Base-by-base conservation (phyloP, 305 asterid species). In the Ruellia speciosa region DNA sequence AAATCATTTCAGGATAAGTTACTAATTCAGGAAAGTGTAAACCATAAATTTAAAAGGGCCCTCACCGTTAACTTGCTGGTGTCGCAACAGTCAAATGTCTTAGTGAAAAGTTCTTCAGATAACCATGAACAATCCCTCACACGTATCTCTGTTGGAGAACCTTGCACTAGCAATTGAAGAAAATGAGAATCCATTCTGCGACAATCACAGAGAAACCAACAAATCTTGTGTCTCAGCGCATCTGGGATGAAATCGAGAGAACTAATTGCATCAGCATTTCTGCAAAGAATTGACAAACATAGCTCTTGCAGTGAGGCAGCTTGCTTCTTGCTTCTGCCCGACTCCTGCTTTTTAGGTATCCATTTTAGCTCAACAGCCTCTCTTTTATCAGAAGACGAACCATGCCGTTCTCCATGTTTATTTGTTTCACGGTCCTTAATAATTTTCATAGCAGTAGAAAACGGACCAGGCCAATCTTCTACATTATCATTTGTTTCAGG, bases 401-500 rank as follows among this genome's bases (percentile, higher is more conserved):
- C 70, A 60, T 13, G 70, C 66, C 45, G 70, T 63, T 48, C 69
- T 40, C 59, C 61, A 45, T 60, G 62, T 54, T 39, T 72, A 49
- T 72, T 80, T 43, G 14, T 31, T 64, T 56, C 76, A 43, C 94
- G 86, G 67, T 85, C 97, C 75, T 45, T 74, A 39, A 83, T 81
- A 58, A 87, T 83, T 69, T 79, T 90, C 95, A 80, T 77, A 39
- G 95, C 92, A 60, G 97, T 90, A 43, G 94, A 85, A 77, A 87
- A 90, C 14, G 92, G 94, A 63, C 97, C 96, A 5, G 96, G 97
- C 96, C 96, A 90, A 72, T 90, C 95, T 72, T 87, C 92, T 46
- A 14, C 52, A 58, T 52, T 77, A 51, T 50, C 53, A 20, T 55
- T 68, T 14, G 39, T 53, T 50, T 60, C 83, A 19, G 72, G 69